phyloP scores from a whole-genome alignment of 768 basidiomycete genomes.

The Leccinum sublutescens region DNA sequence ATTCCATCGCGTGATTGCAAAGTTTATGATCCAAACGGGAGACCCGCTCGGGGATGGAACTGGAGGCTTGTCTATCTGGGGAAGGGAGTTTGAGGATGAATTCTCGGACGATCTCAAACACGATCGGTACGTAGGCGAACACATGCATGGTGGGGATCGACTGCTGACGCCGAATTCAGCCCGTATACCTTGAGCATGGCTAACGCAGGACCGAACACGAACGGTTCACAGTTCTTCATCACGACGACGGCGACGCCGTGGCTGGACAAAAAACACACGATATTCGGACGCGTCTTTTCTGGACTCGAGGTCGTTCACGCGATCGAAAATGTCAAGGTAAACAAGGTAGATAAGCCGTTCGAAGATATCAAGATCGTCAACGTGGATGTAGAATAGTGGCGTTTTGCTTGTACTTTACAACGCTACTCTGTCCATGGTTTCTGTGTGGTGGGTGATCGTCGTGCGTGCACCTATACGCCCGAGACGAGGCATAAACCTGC shows the following conservation, averaged over 20 bases:
- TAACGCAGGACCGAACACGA: conserved; percentile 85
- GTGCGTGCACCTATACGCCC: conserved; percentile 18
- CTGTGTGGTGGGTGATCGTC: conserved; percentile 32
- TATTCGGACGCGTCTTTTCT: conserved; percentile 85
- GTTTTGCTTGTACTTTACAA: conserved; percentile 32
- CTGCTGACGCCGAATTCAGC: conserved; percentile 37
- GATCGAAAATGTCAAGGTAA: conserved; percentile 88
- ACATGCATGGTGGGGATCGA: not conserved
- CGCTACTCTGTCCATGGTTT: conserved; percentile 47
- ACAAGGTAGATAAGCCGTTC: conserved; percentile 83
- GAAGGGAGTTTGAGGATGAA: conserved; percentile 88
- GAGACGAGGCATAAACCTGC: conserved; percentile 37
- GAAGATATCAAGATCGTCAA: conserved; percentile 93
- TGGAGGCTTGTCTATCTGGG: conserved; percentile 91
- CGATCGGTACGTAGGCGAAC: conserved; percentile 59
- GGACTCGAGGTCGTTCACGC: conserved; percentile 88
- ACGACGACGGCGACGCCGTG: conserved; percentile 93
- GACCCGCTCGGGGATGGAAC: conserved; percentile 94
- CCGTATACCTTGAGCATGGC: conserved; percentile 92
- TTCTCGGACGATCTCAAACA: conserved; percentile 87
- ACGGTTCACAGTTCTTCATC: conserved; percentile 98
- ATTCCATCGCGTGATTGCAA: conserved; percentile 96
- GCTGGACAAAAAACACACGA: conserved; percentile 89
- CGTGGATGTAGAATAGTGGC: conserved; percentile 60
- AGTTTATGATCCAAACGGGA: conserved; percentile 98